A percentile compares a stretch with the other conserved stretches of the same genome.
Conservation (phyloP, 495 filamentous ascomycete species). For the Xylaria longipes region DNA sequence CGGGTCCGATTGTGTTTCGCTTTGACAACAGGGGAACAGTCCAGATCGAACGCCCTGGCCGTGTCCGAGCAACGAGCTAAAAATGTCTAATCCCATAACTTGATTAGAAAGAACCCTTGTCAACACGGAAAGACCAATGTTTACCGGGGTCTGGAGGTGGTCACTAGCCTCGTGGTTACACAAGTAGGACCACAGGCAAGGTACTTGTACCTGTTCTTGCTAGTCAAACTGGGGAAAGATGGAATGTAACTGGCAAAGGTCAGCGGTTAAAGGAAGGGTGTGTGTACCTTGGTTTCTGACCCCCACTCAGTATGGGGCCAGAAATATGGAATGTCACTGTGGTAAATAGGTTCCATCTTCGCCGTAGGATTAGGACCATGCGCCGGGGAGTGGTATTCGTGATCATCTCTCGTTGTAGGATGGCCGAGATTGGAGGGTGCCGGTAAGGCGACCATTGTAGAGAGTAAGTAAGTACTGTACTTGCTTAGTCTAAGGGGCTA, state of each 20-base stretch:
- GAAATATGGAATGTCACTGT: neutral
- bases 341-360: neutral
- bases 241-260: neutral
- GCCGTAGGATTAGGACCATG: slow-evolving; percentile 3
- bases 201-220: neutral
- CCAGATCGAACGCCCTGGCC: neutral
- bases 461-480: no score
- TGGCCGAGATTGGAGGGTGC: neutral
- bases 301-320: neutral
- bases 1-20: neutral
- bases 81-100: neutral
- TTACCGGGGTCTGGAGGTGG: no score
- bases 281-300: neutral
- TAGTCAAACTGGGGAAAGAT: neutral
- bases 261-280: neutral
- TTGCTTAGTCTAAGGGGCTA: neutral
- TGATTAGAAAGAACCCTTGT: neutral
- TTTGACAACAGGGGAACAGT: neutral
- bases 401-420: neutral
- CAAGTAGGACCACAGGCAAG: neutral
- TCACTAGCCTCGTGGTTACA: neutral
- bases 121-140: neutral
- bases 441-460: slow-evolving; percentile 7
- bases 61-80: neutral
- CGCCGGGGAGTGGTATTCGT: slow-evolving; percentile 2